Percentiles rank a stretch among this genome's conserved stretches.
phyloP scores from a whole-genome alignment of 2,329 filamentous ascomycete species.

The Aspergillus sp. region DNA sequence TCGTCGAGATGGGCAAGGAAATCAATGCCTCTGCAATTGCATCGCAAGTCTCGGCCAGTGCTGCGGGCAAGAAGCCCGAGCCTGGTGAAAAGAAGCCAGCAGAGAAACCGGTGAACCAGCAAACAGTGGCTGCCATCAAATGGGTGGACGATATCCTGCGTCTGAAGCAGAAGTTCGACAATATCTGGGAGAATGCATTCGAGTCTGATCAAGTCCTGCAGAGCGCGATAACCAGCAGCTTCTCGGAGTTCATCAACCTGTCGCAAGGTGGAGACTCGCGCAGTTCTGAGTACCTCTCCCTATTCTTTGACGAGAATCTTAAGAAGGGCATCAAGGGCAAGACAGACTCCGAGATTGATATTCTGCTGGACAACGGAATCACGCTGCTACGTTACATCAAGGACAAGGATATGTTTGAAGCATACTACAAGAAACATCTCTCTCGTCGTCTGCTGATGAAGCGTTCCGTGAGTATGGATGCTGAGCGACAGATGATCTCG shows the following conservation, averaged over 20 bases:
- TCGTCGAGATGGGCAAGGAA: constrained; percentile 77
- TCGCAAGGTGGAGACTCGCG: constrained; percentile 58
- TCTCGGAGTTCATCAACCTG: constrained; percentile 85
- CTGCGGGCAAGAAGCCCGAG: constrained; percentile 46
- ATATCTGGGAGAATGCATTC: constrained; percentile 73
- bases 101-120: constrained; percentile 65
- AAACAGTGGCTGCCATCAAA: constrained; percentile 83
- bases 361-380: constrained; percentile 84
- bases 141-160: constrained; percentile 91
- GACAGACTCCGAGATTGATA: constrained; percentile 83
- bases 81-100: constrained; percentile 54
- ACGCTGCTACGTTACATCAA: constrained; percentile 81
- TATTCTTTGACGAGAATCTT: constrained; percentile 96
- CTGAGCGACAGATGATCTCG: constrained; percentile 91
- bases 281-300: constrained; percentile 86
- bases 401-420: constrained; percentile 93
- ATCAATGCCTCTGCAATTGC: constrained; percentile 68
- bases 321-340: constrained; percentile 93
- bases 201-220: constrained; percentile 73
- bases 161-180: constrained; percentile 88
- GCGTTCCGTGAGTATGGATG: constrained; percentile 86
- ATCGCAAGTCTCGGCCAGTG: constrained; percentile 50
- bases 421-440: constrained; percentile 97
- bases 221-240: constrained; percentile 80
- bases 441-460: constrained; percentile 83